Percentiles rank a stretch among this genome's conserved stretches.
These are phyloP conservation scores for Polyporus arcularius DNA, from an alignment of 768 basidiomycete genomes.

Conservation along the genomic window DNA sequence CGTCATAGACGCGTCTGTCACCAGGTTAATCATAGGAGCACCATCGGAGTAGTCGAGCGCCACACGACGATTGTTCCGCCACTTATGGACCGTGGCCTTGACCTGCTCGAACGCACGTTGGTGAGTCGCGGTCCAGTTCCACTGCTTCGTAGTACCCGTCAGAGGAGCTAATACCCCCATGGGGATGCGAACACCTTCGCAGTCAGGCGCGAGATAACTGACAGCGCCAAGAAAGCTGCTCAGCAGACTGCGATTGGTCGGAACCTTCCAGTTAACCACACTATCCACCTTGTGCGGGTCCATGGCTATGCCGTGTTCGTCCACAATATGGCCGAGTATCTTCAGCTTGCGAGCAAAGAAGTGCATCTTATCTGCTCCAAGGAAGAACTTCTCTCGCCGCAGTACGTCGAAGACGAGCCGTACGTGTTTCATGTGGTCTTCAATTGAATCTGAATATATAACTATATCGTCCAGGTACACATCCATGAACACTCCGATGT, in stretches of 20 bases:
- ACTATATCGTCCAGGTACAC: conserved; percentile 36
- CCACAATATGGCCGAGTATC: conserved; percentile 37
- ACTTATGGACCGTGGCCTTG: conserved; percentile 12
- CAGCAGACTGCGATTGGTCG: conserved; percentile 35
- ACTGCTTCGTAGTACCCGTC: no score
- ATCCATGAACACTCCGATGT: conserved; percentile 33
- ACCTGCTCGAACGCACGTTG: conserved; percentile 36
- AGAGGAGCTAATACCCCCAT: conserved; percentile 37
- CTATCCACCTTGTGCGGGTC: conserved; percentile 46
- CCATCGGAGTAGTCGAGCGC: conserved; percentile 27
- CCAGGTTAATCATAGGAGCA: conserved; percentile 25
- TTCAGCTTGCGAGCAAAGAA: conserved; percentile 23
- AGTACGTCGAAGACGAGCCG: conserved; percentile 16
- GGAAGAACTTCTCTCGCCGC: conserved; percentile 19
- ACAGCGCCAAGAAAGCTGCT: conserved; percentile 36
- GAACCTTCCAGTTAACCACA: conserved; percentile 32
- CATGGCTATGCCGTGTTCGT: conserved; percentile 42
- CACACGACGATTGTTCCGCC: conserved; percentile 21
- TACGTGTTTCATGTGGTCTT: conserved; percentile 29
- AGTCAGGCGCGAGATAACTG: conserved; percentile 37
- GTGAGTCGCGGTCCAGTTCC: conserved; percentile 19
- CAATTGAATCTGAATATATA: conserved; percentile 30
- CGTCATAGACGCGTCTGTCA: conserved; percentile 26
- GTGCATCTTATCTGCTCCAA: conserved; percentile 25
- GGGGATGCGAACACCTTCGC: conserved; percentile 34